Conservation (phyloP, 2,329 filamentous ascomycete genomes). For the Eurotiales sp. region DNA sequence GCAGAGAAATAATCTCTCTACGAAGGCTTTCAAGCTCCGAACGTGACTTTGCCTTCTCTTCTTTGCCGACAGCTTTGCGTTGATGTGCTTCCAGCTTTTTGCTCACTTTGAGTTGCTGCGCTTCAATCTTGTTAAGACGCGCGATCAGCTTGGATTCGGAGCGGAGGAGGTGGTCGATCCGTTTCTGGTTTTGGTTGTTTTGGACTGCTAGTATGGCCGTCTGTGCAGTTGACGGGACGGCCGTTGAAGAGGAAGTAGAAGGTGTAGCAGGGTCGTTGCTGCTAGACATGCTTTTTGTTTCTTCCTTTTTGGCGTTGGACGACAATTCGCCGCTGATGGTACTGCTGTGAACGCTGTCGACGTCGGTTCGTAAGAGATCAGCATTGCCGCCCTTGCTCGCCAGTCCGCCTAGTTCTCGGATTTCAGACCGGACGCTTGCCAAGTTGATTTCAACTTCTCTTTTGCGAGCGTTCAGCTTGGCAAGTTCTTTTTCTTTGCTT, state of each 20-base stretch:
- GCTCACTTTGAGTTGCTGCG: slow-evolving; percentile 37
- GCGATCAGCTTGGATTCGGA: slow-evolving; percentile 35
- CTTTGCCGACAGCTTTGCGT: slow-evolving; percentile 38
- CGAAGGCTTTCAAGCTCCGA: slow-evolving; percentile 46
- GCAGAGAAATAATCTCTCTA: slow-evolving; percentile 44
- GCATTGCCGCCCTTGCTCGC: neutral
- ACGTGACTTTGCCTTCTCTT: slow-evolving; percentile 40
- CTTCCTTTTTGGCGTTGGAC: slow-evolving; percentile 7
- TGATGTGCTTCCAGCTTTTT: slow-evolving; percentile 37
- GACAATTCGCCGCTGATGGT: slow-evolving; percentile 1
- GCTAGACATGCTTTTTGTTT: neutral
- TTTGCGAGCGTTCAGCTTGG: slow-evolving; percentile 40
- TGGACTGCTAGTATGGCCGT: slow-evolving; percentile 17
- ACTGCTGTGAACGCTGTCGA: slow-evolving; percentile 12
- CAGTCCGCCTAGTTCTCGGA: slow-evolving; percentile 25
- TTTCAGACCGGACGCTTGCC: slow-evolving; percentile 31
- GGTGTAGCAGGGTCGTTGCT: neutral
- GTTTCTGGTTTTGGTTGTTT: slow-evolving; percentile 29
- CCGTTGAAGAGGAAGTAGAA: no score
- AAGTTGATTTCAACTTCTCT: slow-evolving; percentile 36
- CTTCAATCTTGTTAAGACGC: slow-evolving; percentile 41
- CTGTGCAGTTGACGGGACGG: neutral
- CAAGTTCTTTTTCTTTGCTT: slow-evolving; percentile 41
- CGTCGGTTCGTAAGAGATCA: slow-evolving; percentile 10
- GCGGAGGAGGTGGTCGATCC: slow-evolving; percentile 26